These are phyloP conservation scores for Ceratorhiza oryzae-sativae DNA, from an alignment of 1,284 basidiomycete species.

Conservation along the genomic window DNA sequence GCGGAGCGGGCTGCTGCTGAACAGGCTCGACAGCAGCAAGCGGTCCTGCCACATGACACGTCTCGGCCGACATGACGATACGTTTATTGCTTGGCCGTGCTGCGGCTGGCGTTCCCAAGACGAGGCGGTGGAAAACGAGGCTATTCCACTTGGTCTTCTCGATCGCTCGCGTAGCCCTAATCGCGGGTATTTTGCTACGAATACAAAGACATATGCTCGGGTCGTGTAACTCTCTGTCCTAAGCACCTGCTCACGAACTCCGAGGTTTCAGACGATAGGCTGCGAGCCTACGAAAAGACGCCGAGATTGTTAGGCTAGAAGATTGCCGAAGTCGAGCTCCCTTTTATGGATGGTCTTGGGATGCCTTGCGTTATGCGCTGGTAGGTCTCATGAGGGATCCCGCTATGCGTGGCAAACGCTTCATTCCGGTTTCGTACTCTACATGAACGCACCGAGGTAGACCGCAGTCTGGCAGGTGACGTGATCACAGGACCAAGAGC, in stretches of 20 bases:
- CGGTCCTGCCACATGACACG: conserved; percentile 7
- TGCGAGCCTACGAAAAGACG: conserved; percentile 3
- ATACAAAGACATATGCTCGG: not conserved
- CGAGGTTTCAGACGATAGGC: not conserved
- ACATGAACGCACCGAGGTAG: too few relatives aligned
- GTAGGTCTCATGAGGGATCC: not conserved
- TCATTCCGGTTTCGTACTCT: not conserved
- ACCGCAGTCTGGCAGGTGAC: conserved; percentile 21
- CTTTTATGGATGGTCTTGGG: not conserved
- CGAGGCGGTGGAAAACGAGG: not conserved
- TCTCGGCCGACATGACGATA: conserved; percentile 5
- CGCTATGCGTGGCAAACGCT: not conserved
- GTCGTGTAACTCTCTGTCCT: not conserved
- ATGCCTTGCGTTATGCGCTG: conserved; percentile 3
- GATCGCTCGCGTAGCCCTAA: not conserved
- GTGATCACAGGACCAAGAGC: conserved; percentile 7
- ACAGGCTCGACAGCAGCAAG: conserved; percentile 8
- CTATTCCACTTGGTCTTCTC: not conserved
- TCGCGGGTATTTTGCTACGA: not conserved
- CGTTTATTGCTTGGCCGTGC: not conserved
- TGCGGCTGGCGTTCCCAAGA: not conserved
- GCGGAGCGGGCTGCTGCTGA: conserved; percentile 26
- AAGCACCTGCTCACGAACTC: not conserved
- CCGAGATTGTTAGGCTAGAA: conserved; percentile 5
- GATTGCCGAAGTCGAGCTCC: not conserved